phyloP scores from a whole-genome alignment of 768 basidiomycete species.

The Tricholoma bakamatsutake region DNA sequence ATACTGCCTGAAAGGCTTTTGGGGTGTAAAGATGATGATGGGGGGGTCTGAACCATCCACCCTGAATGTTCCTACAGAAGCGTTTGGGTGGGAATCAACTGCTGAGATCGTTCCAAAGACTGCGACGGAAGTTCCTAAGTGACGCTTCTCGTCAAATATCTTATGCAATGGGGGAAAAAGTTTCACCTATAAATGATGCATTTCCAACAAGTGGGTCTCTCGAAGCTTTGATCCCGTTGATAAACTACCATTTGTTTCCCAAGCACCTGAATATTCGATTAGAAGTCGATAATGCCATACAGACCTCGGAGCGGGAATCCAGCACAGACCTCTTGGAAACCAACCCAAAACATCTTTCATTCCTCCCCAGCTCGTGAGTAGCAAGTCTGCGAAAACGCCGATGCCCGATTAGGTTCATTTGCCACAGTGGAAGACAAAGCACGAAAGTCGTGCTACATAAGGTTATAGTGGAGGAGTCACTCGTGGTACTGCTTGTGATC shows the following conservation, averaged over 20 bases:
- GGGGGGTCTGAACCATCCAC: not conserved
- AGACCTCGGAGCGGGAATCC: not conserved
- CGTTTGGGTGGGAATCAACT: not conserved
- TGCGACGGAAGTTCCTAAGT: not conserved
- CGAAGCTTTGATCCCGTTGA: not conserved
- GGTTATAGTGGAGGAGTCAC: no score
- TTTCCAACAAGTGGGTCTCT: not conserved
- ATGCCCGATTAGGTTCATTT: no score
- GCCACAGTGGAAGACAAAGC: no score
- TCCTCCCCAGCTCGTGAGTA: not conserved
- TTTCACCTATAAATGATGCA: not conserved
- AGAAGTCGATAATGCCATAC: not conserved
- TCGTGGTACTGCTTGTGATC: no score
- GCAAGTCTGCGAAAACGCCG: not conserved
- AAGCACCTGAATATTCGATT: not conserved
- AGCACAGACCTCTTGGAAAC: not conserved
- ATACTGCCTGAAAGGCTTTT: not conserved
- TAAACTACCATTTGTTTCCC: not conserved
- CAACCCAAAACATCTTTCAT: not conserved
- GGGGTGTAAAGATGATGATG: not conserved
- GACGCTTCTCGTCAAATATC: not conserved
- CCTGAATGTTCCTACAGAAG: not conserved
- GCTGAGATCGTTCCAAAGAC: not conserved
- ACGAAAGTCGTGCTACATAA: no score
- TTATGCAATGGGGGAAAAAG: not conserved